Conservation (phyloP, 805 yeast species). For the Candida endomychidarum region DNA sequence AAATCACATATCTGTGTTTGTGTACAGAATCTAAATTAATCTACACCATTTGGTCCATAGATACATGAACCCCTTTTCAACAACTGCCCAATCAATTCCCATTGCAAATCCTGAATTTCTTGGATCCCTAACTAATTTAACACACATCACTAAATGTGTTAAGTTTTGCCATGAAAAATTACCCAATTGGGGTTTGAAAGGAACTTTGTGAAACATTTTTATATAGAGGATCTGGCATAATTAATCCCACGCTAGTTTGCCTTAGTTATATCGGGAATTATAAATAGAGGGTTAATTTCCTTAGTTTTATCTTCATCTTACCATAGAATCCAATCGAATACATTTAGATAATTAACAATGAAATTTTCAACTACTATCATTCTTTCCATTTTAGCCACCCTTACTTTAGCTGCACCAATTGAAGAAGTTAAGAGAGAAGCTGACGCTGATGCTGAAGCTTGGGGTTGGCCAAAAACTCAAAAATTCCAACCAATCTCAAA, state of each 20-base stretch:
- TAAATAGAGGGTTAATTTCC: neutral
- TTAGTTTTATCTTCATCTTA: neutral
- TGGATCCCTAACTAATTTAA: neutral
- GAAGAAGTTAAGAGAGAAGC: conserved; percentile 13
- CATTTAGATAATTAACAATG: conserved; percentile 9
- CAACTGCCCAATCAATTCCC: neutral
- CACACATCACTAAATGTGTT: conserved; percentile 1
- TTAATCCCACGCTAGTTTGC: no score
- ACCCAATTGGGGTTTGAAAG: conserved; percentile 16
- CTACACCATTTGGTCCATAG: no score
- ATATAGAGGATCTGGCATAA: neutral
- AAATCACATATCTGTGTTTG: neutral
- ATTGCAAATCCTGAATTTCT: neutral
- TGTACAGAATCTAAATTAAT: no score
- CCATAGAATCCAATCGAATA: conserved; percentile 1
- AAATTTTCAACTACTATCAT: conserved; percentile 15
- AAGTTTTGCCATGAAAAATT: conserved; percentile 7
- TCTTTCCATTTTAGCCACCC: conserved; percentile 13
- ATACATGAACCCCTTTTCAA: neutral
- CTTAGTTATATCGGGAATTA: no score
- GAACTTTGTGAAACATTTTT: conserved; percentile 7
- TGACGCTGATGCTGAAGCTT: conserved; percentile 23
- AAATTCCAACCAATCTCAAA: conserved; percentile 20
- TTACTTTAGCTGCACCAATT: conserved; percentile 16
- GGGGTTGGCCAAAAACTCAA: conserved; percentile 2